Conservation (phyloP, 2,329 filamentous ascomycete species). For the Colletotrichum limetticola region DNA sequence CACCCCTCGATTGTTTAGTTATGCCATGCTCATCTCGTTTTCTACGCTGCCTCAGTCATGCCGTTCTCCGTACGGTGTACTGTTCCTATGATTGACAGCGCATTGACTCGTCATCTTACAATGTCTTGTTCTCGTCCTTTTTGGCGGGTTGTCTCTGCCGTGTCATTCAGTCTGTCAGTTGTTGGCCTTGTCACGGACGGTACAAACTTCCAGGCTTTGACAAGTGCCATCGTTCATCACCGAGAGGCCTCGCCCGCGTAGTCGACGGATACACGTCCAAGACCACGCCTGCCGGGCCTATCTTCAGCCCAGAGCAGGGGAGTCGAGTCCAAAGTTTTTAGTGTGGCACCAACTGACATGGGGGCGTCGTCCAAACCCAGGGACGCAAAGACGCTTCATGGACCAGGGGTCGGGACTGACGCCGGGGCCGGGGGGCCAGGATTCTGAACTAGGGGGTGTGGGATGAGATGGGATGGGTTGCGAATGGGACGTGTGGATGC, state of each 20-base stretch:
- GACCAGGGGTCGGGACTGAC: conserved; percentile 25
- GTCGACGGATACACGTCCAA: neutral
- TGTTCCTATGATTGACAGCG: neutral
- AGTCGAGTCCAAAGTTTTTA: conserved; percentile 22
- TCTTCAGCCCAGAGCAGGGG: conserved; percentile 36
- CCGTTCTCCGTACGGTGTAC: conserved; percentile 1
- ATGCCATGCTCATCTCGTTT: conserved; percentile 9
- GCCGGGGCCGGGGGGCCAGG: conserved; percentile 11
- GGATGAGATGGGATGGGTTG: conserved; percentile 15
- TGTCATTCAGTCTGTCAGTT: conserved; percentile 14
- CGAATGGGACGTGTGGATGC: conserved; percentile 30
- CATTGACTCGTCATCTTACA: conserved; percentile 29
- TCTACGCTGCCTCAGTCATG: neutral
- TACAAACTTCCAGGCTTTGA: neutral
- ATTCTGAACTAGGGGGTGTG: conserved; percentile 18
- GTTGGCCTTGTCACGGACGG: conserved; percentile 9
- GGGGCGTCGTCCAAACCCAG: conserved; percentile 33
- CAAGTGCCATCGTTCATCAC: conserved; percentile 15
- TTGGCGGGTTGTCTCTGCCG: conserved; percentile 5
- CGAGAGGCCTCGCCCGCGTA: conserved; percentile 8
- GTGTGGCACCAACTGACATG: conserved; percentile 32
- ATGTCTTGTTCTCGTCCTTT: conserved; percentile 31
- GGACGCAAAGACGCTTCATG: conserved; percentile 34
- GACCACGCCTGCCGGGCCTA: conserved; percentile 30
- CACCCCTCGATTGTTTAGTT: neutral